These are phyloP conservation scores for Paramyrothecium roridum DNA, from an alignment of 2,329 filamentous ascomycete genomes.

Conservation along the genomic window DNA sequence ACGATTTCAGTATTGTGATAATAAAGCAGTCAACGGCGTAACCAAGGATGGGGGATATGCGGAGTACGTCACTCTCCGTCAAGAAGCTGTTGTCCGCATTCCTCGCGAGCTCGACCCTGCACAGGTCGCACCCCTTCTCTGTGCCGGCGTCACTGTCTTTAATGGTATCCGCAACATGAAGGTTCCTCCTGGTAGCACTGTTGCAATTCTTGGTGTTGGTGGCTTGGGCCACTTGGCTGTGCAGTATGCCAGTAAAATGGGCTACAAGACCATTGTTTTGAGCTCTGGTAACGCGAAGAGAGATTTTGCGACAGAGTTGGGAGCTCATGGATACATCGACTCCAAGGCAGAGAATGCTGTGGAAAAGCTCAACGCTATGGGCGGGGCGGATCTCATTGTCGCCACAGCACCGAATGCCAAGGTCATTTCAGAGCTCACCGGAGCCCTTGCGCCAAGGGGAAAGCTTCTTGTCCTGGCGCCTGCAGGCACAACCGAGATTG, in stretches of 20 bases:
- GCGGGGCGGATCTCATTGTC: neutral
- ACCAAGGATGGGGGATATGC: conserved; percentile 57
- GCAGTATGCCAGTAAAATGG: conserved; percentile 68
- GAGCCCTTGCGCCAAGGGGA: neutral
- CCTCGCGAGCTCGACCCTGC: conserved; percentile 40
- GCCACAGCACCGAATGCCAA: neutral
- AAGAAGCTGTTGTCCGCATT: neutral
- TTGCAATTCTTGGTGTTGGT: conserved; percentile 62
- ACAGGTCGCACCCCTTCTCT: conserved; percentile 50
- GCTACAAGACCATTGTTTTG: conserved; percentile 62
- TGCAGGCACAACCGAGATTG: neutral
- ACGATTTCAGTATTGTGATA: conserved; percentile 31
- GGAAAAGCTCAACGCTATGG: neutral
- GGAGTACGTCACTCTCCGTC: neutral
- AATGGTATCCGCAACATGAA: conserved; percentile 45
- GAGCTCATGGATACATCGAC: neutral
- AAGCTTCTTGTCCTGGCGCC: neutral
- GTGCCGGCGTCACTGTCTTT: conserved; percentile 54
- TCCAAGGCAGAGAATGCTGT: neutral
- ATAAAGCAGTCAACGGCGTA: conserved; percentile 58
- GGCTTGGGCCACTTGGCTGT: conserved; percentile 70
- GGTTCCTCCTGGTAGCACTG: conserved; percentile 37
- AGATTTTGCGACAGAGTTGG: neutral
- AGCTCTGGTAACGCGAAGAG: conserved; percentile 40
- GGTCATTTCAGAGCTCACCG: neutral